Conservation (phyloP, 163 green algal species). For the Scenedesmus sp. region DNA sequence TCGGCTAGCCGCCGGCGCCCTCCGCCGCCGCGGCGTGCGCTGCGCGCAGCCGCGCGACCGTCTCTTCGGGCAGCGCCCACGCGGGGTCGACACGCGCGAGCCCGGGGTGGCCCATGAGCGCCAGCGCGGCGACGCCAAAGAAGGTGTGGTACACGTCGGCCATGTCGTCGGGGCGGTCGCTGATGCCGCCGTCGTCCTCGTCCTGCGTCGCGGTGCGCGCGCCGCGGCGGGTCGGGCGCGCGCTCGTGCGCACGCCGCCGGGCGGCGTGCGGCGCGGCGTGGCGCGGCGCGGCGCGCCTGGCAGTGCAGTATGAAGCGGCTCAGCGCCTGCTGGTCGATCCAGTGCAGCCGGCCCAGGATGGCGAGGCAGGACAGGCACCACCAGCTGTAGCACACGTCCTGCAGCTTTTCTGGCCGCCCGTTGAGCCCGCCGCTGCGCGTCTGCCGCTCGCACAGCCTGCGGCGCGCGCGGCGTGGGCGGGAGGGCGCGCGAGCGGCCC, state of each 20-base stretch:
- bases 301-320: constrained; percentile 93
- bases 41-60: constrained; percentile 63
- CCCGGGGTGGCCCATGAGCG: constrained; percentile 83
- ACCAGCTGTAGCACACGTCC: constrained; percentile 96
- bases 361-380: constrained; percentile 93
- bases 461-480: no score
- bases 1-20: neutral
- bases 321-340: constrained; percentile 89
- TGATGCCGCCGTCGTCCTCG: constrained; percentile 94
- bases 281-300: constrained; percentile 79
- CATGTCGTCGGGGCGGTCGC: constrained; percentile 95
- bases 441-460: constrained; percentile 88
- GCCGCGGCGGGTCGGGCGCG: no score
- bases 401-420: constrained; percentile 93
- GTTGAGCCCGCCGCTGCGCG: constrained; percentile 90
- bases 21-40: neutral
- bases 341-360: constrained; percentile 92
- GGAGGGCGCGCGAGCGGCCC: no score
- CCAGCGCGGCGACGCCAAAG: constrained; percentile 95
- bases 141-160: constrained; percentile 99
- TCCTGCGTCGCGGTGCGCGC: no score
- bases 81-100: constrained; percentile 87
- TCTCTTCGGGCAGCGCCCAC: constrained; percentile 85
- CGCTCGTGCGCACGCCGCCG: no score
- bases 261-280: no score